phyloP scores from a whole-genome alignment of 2,329 filamentous ascomycete genomes.

The Rhynchosporium secalis region DNA sequence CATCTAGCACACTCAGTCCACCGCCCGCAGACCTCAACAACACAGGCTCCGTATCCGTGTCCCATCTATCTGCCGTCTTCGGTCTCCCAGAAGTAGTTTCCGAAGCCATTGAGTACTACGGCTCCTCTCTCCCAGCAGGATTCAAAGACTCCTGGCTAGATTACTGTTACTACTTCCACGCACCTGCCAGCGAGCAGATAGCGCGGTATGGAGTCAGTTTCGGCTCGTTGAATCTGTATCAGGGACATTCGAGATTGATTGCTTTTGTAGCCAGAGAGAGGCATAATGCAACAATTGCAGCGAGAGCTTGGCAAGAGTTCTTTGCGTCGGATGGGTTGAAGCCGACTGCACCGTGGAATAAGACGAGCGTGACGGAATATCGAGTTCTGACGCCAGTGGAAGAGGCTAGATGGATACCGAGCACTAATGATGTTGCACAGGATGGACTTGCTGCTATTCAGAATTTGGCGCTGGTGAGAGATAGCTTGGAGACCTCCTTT shows the following conservation, averaged over 20 bases:
- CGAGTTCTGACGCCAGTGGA: slow-evolving; percentile 50
- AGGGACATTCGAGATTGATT: slow-evolving; percentile 59
- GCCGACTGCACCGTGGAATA: slow-evolving; percentile 42
- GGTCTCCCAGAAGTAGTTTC: slow-evolving; percentile 59
- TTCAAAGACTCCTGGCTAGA: slow-evolving; percentile 59
- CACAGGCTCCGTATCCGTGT: slow-evolving; percentile 51
- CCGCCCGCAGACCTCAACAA: slow-evolving; percentile 55
- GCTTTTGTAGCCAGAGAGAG: slow-evolving; percentile 51
- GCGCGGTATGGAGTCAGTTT: slow-evolving; percentile 54
- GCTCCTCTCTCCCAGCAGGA: slow-evolving; percentile 46
- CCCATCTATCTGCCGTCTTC: slow-evolving; percentile 59
- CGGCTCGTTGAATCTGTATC: slow-evolving; percentile 49
- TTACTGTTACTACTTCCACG: slow-evolving; percentile 60
- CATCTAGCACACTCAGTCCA: slow-evolving; percentile 51
- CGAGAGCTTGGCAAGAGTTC: slow-evolving; percentile 56
- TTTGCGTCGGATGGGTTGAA: slow-evolving; percentile 49
- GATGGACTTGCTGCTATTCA: slow-evolving; percentile 60
- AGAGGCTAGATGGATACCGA: slow-evolving; percentile 56
- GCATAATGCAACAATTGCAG: slow-evolving; percentile 49
- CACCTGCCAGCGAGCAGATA: slow-evolving; percentile 49
- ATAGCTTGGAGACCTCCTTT: slow-evolving; percentile 5
- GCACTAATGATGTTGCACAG: slow-evolving; percentile 55
- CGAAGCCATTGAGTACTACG: slow-evolving; percentile 53
- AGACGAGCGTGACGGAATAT: slow-evolving; percentile 45
- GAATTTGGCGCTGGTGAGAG: slow-evolving; percentile 47